Percentiles rank a stretch among this genome's conserved stretches.
These are phyloP conservation scores for Fagopyrum tataricum DNA, from an alignment of 148 eudicot genomes.

Conservation along the genomic window DNA sequence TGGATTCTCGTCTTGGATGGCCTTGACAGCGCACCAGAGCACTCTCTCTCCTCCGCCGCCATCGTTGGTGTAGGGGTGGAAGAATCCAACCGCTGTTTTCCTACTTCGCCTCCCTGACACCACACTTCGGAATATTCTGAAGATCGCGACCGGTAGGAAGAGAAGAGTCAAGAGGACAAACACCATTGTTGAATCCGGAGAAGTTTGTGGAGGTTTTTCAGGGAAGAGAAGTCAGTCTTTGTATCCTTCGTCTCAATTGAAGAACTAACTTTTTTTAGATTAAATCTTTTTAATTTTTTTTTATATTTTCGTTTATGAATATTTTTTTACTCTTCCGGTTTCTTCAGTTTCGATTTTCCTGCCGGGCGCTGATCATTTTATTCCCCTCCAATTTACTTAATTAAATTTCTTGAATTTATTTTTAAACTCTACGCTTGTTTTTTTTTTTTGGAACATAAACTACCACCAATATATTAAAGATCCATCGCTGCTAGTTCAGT, in stretches of 20 bases:
- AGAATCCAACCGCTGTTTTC: constrained; percentile 61
- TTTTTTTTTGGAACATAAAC: too few relatives aligned
- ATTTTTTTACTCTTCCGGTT: too few relatives aligned
- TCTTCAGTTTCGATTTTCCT: too few relatives aligned
- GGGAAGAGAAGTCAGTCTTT: neutral
- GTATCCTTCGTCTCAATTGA: neutral
- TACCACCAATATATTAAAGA: too few relatives aligned
- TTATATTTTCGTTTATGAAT: too few relatives aligned
- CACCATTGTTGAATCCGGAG: neutral
- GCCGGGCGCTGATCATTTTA: too few relatives aligned
- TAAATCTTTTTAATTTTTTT: too few relatives aligned
- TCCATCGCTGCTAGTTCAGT: too few relatives aligned
- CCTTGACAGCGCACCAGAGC: constrained; percentile 94
- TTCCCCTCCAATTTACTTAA: too few relatives aligned
- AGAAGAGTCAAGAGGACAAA: neutral
- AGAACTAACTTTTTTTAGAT: too few relatives aligned
- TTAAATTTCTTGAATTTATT: too few relatives aligned
- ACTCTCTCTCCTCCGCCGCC: constrained; percentile 99
- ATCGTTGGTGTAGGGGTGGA: constrained; percentile 93
- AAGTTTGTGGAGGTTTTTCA: neutral
- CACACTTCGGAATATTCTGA: constrained; percentile 8
- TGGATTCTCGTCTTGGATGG: constrained; percentile 61
- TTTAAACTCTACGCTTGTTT: too few relatives aligned
- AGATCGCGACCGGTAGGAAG: constrained; percentile 1
- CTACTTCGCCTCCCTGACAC: constrained; percentile 27